Evolutionary conservation across 108 stramenopile species (phyloP).

Genomic region (Conticribra weissflogii): DNA sequence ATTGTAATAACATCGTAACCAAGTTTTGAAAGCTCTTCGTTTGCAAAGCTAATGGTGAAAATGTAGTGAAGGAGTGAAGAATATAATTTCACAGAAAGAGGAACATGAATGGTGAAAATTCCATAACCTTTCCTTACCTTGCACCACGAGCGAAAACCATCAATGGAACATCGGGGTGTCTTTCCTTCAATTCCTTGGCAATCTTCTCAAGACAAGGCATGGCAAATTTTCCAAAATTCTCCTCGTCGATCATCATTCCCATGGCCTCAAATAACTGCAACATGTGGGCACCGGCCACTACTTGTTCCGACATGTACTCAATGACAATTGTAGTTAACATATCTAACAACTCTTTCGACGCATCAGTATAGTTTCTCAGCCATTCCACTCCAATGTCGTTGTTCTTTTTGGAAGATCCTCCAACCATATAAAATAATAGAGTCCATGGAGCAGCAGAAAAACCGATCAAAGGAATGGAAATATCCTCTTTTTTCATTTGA

Average conservation of each 20-base stretch:
- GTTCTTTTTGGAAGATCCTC: conserved; percentile 93
- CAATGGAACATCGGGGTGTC: conserved; percentile 90
- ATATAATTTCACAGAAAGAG: no score
- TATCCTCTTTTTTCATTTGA: conserved; percentile 82
- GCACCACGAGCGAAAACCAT: conserved; percentile 94
- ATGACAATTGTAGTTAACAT: conserved; percentile 86
- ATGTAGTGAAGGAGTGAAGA: neutral
- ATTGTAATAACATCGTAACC: conserved; percentile 95
- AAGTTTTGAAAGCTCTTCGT: conserved; percentile 60
- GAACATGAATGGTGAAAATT: neutral
- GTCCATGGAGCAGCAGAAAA: conserved; percentile 97
- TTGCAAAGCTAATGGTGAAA: conserved; percentile 55
- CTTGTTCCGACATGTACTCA: conserved; percentile 93
- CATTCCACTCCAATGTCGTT: conserved; percentile 80
- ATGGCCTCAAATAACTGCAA: conserved; percentile 95
- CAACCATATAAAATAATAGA: conserved; percentile 95
- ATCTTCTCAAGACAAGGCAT: conserved; percentile 86
- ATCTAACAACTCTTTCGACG: conserved; percentile 73
- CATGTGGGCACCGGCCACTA: conserved; percentile 90
- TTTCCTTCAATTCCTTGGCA: conserved; percentile 69
- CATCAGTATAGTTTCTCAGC: conserved; percentile 81
- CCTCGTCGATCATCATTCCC: conserved; percentile 93
- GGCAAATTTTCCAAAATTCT: conserved; percentile 81
- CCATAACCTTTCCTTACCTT: conserved; percentile 1
- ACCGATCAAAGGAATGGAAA: conserved; percentile 89